Conservation (phyloP, 73 alveolate genomes). For the Paramecium bursaria region DNA sequence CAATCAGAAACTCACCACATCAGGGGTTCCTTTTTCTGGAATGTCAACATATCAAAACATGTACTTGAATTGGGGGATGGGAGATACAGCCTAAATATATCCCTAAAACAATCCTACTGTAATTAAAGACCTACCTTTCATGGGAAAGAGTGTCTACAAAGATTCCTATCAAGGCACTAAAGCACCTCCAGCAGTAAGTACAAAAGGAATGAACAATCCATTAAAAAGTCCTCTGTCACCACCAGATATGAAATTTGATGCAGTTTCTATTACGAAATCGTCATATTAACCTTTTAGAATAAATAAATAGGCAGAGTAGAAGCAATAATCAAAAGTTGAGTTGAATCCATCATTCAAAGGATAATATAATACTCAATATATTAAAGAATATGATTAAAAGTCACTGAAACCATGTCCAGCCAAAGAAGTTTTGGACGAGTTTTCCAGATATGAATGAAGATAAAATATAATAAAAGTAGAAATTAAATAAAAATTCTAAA, state of each 20-base stretch:
- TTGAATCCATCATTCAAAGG: conserved; percentile 45
- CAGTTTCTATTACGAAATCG: conserved; percentile 44
- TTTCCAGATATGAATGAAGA: too few relatives aligned
- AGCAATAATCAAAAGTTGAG: too few relatives aligned
- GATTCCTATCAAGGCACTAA: conserved; percentile 12
- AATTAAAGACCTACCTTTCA: conserved; percentile 47
- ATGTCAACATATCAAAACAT: conserved; percentile 49
- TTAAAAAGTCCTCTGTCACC: conserved; percentile 47
- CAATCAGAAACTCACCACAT: conserved; percentile 2
- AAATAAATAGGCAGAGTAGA: not conserved
- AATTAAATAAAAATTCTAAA: too few relatives aligned
- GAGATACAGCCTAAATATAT: conserved; percentile 26
- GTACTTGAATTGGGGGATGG: conserved; percentile 62
- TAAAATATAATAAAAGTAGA: too few relatives aligned
- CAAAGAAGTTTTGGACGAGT: conserved; percentile 28
- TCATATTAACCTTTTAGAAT: conserved; percentile 50
- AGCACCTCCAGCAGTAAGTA: conserved; percentile 37
- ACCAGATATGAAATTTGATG: conserved; percentile 29
- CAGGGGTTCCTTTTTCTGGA: conserved; percentile 58
- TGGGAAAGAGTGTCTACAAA: conserved; percentile 49
- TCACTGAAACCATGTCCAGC: conserved; percentile 34
- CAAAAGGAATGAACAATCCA: conserved; percentile 2
- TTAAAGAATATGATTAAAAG: conserved; percentile 20
- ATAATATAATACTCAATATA: conserved; percentile 21
- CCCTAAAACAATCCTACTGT: conserved; percentile 49